Base-by-base conservation (phyloP, 2,329 filamentous ascomycete genomes). In the Colletotrichum sansevieriae region DNA sequence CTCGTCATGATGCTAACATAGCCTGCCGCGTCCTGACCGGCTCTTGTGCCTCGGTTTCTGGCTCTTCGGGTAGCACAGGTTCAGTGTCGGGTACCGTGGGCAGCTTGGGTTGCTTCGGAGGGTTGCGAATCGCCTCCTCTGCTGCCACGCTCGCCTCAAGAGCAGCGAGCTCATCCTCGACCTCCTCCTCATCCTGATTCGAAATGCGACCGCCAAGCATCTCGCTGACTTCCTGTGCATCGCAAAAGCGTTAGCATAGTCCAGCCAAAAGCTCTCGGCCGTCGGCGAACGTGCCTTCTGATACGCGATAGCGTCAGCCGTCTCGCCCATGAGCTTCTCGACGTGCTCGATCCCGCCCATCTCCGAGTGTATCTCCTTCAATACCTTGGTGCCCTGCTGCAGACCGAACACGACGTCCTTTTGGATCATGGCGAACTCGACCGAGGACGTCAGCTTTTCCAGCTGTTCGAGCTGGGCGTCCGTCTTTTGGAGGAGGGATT, bases 351-450 rank as follows among this genome's bases (percentile, higher is more conserved):
- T 84, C 2, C 96, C 95, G 66, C 95, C 95, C 93, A 99, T 98
- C 83, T 99, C 95, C 75, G 88, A 89, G 78, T 98, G 92, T 67
- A 99, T 98, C 79, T 96, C 92, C 77, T 93, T 90, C 69, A 99
- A 84, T 41, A 98, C 96, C 71, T 87, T 88, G 0, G 95, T 98
- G 46, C 95, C 95, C 83, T 98, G 94, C 80, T 97, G 92, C 75
- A 99, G 80, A 0, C 96, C 96, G 80, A 93, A 98, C 4, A 99
- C 78, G 43, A 99, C 92, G 83, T 98, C 96, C 82, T 98, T 98
- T 79, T 98, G 95, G 73, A 99, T 96, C 29, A 95, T 88, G 44
- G 96, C 94, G 81, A 99, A 99, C 82, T 99, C 96, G 75, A 99
- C 94, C 77, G 90, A 94, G 63, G 89, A 89, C 9, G 93, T 96